Percentiles rank a stretch among this genome's conserved stretches.
phyloP scores from a whole-genome alignment of 2,329 filamentous ascomycete genomes.

The Colletotrichum endophyticum region DNA sequence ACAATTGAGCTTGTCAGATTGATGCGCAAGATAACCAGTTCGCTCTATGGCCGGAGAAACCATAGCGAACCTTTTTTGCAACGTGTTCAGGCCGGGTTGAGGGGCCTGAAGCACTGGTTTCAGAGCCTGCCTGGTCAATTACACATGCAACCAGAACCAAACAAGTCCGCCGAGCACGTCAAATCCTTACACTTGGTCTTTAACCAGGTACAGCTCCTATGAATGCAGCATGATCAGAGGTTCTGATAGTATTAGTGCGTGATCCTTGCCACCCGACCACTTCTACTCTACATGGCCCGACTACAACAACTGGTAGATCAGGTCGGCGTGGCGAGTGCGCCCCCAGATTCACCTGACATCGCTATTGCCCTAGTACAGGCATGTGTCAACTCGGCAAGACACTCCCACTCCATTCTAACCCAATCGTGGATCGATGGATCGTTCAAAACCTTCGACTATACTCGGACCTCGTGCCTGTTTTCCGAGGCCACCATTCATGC shows the following conservation, averaged over 20 bases:
- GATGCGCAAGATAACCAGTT: background rate
- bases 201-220: background rate
- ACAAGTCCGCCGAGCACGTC: background rate
- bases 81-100: background rate
- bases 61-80: background rate
- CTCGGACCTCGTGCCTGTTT: background rate
- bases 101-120: background rate
- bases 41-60: background rate
- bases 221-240: background rate
- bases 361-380: background rate
- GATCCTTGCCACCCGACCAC: background rate
- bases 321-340: background rate
- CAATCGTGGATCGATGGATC: background rate
- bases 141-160: background rate
- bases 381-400: background rate
- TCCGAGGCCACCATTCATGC: background rate
- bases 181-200: background rate
- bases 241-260: background rate
- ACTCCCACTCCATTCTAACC: background rate
- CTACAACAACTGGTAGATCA: background rate
- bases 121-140: background rate
- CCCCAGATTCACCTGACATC: background rate
- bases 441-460: background rate
- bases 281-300: background rate
- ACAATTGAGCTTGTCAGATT: background rate